phyloP scores from a whole-genome alignment of 805 yeast genomes.

The Schwanniomyces sp. region DNA sequence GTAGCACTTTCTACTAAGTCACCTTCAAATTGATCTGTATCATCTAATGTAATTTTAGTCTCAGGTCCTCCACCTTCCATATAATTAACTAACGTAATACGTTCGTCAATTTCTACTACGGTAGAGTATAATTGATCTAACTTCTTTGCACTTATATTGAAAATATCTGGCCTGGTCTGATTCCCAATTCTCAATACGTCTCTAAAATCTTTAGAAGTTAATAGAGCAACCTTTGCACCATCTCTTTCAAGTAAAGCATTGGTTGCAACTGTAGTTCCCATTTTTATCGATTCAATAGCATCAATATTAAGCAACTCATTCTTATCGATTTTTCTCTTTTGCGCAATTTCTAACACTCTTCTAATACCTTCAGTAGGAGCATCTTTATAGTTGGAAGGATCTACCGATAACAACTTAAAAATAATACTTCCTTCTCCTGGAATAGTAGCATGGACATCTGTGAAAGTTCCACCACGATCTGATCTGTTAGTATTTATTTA shows the following conservation, averaged over 20 bases:
- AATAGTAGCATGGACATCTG: conserved; percentile 51
- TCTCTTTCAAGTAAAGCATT: conserved; percentile 21
- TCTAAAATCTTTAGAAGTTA: conserved; percentile 20
- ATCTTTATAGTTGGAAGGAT: conserved; percentile 17
- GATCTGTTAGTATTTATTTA: neutral
- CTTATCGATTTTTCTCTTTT: conserved; percentile 21
- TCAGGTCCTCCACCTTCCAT: conserved; percentile 63
- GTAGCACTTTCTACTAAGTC: conserved; percentile 36
- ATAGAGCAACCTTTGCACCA: conserved; percentile 17
- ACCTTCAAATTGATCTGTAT: conserved; percentile 15
- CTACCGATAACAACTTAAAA: conserved; percentile 33
- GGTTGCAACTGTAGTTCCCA: conserved; percentile 31
- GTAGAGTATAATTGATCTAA: conserved; percentile 13
- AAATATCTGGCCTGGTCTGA: conserved; percentile 20
- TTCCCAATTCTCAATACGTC: conserved; percentile 21
- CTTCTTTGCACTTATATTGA: conserved; percentile 17
- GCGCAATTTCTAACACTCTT: conserved; percentile 14
- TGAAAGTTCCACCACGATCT: conserved; percentile 79
- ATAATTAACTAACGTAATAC: no score
- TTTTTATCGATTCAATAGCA: conserved; percentile 17
- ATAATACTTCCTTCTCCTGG: neutral
- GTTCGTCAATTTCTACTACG: conserved; percentile 19
- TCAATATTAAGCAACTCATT: conserved; percentile 16
- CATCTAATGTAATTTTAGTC: conserved; percentile 13
- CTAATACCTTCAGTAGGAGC: conserved; percentile 20